These are phyloP conservation scores for Paraphoma sp. DNA, from an alignment of 2,329 filamentous ascomycete species.

Conservation along the genomic window DNA sequence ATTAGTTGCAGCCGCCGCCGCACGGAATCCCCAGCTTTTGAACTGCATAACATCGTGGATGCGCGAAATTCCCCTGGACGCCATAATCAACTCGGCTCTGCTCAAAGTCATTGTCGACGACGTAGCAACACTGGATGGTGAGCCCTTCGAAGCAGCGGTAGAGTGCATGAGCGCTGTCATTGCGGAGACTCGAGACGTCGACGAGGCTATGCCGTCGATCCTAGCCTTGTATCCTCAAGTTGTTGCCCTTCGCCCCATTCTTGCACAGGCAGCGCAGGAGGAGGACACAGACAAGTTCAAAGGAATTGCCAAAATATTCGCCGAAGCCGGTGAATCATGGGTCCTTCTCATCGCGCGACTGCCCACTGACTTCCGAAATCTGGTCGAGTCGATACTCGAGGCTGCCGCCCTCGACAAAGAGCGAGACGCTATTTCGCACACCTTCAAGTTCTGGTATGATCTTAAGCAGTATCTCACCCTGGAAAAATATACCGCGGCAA, in stretches of 20 bases:
- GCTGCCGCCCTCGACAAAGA: constrained; percentile 88
- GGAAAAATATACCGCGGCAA: constrained; percentile 85
- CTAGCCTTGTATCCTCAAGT: constrained; percentile 82
- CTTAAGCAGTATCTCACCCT: constrained; percentile 94
- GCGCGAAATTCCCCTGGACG: constrained; percentile 83
- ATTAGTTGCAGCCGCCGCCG: constrained; percentile 63
- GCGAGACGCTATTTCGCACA: constrained; percentile 88
- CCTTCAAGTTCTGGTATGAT: constrained; percentile 98
- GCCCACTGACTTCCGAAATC: constrained; percentile 77
- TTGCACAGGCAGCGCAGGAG: constrained; percentile 74
- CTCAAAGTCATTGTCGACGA: constrained; percentile 82
- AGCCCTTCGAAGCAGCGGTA: constrained; percentile 83
- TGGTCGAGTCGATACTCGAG: constrained; percentile 92
- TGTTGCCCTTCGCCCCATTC: constrained; percentile 76
- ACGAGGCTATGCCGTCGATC: constrained; percentile 85
- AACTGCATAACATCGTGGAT: constrained; percentile 98
- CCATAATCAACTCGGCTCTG: constrained; percentile 84
- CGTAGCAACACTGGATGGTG: constrained; percentile 67
- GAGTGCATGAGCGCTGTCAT: constrained; percentile 94
- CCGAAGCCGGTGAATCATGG: constrained; percentile 94
- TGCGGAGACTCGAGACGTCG: constrained; percentile 89
- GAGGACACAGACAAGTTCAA: constrained; percentile 89
- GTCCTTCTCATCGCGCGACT: constrained; percentile 88
- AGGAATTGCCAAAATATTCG: constrained; percentile 86
- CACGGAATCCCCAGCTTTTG: constrained; percentile 87